Conservation (phyloP, 352 stramenopile species). For the Paralagenidium karlingii region DNA sequence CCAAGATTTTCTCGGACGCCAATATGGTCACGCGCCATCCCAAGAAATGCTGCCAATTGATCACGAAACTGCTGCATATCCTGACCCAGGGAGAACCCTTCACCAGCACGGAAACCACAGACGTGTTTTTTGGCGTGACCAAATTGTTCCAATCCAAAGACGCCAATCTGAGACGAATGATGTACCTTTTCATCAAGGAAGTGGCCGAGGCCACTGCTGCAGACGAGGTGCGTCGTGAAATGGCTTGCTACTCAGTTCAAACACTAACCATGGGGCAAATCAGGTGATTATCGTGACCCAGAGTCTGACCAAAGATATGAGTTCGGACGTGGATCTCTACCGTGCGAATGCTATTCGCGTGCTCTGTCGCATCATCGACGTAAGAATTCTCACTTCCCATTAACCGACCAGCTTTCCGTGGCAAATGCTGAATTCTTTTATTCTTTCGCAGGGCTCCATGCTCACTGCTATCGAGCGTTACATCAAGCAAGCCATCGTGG, state of each 20-base stretch:
- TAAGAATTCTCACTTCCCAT: conserved; percentile 15
- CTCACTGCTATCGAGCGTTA: conserved; percentile 91
- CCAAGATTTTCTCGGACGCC: conserved; percentile 97
- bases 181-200: conserved; percentile 99
- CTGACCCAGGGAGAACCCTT: conserved; percentile 97
- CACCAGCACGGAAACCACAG: conserved; percentile 90
- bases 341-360: conserved; percentile 98
- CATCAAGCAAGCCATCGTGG: conserved; percentile 97
- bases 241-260: not conserved
- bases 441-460: conserved; percentile 51
- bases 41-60: conserved; percentile 97
- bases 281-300: conserved; percentile 99
- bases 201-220: conserved; percentile 87
- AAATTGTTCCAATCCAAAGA: conserved; percentile 99
- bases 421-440: too few species aligned
- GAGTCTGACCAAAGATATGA: conserved; percentile 99
- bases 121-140: conserved; percentile 99
- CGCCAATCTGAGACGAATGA: conserved; percentile 95
- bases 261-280: conserved; percentile 22
- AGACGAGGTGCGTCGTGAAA: conserved; percentile 25
- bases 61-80: conserved; percentile 98
- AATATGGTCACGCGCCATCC: conserved; percentile 94
- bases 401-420: not conserved
- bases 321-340: conserved; percentile 95
- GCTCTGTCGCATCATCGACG: conserved; percentile 91